A percentile compares a stretch with the other conserved stretches of the same genome.
Evolutionary conservation across 2,329 filamentous ascomycete genomes (phyloP).

Genomic region (Blastomyces parvus): DNA sequence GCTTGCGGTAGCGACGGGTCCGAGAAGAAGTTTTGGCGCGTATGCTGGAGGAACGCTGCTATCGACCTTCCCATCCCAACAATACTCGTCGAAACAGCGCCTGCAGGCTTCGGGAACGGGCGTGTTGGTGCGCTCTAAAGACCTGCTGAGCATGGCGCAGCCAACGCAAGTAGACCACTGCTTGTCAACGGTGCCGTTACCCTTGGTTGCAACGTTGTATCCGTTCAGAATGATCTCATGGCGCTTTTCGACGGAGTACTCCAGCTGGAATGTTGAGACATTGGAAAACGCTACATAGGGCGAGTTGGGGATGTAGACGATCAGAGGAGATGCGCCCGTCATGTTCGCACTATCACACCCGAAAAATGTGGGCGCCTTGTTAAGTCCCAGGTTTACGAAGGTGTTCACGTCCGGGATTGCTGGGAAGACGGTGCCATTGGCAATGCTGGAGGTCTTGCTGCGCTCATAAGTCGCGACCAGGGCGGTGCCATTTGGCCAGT

Average conservation of each 20-base stretch:
- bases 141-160: constrained; percentile 74
- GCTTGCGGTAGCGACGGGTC: constrained; percentile 2
- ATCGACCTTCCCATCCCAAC: constrained; percentile 74
- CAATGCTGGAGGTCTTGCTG: constrained; percentile 47
- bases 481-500: constrained; percentile 70
- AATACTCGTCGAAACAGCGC: constrained; percentile 71
- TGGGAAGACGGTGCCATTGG: constrained; percentile 63
- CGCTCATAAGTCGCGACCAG: constrained; percentile 66
- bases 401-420: constrained; percentile 64
- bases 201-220: constrained; percentile 72
- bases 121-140: constrained; percentile 61
- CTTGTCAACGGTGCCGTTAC: constrained; percentile 63
- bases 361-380: constrained; percentile 68
- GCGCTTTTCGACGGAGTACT: constrained; percentile 56
- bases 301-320: constrained; percentile 82
- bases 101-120: constrained; percentile 61
- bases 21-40: constrained; percentile 28
- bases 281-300: constrained; percentile 73
- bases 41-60: constrained; percentile 33
- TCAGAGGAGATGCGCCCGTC: constrained; percentile 50
- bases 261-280: constrained; percentile 62
- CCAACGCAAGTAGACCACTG: constrained; percentile 77
- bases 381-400: constrained; percentile 67
- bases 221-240: constrained; percentile 79
- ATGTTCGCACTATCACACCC: constrained; percentile 62